A percentile compares a stretch with the other conserved stretches of the same genome.
Conservation (phyloP, 352 stramenopile species). For the Pythium rishiriense region DNA sequence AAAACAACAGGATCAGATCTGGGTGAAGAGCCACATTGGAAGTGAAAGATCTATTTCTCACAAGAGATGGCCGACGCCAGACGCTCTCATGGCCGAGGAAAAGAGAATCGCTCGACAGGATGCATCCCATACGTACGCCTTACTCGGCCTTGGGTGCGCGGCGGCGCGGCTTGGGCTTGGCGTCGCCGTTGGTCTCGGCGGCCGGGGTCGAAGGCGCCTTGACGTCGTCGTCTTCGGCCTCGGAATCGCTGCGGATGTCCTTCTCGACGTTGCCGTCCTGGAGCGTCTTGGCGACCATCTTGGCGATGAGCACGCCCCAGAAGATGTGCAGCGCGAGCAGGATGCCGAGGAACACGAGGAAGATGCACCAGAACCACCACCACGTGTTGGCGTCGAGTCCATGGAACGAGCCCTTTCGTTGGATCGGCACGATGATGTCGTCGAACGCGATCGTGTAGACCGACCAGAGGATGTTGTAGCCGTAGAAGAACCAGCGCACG, state of each 20-base stretch:
- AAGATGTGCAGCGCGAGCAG: slow-evolving; percentile 73
- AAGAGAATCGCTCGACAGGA: too few relatives aligned
- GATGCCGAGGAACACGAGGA: slow-evolving; percentile 56
- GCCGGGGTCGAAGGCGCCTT: slow-evolving; percentile 16
- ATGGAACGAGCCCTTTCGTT: slow-evolving; percentile 37
- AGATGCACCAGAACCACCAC: slow-evolving; percentile 59
- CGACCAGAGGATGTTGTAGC: slow-evolving; percentile 74
- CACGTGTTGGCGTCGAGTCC: slow-evolving; percentile 44
- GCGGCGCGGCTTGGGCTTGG: slow-evolving; percentile 51
- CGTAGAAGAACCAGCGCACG: slow-evolving; percentile 71
- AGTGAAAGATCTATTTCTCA: slow-evolving; percentile 7
- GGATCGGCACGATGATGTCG: slow-evolving; percentile 53
- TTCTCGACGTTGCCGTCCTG: slow-evolving; percentile 73
- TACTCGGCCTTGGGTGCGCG: slow-evolving; percentile 73
- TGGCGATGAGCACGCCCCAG: slow-evolving; percentile 75
- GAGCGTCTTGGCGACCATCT: slow-evolving; percentile 71
- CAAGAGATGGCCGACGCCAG: too few relatives aligned
- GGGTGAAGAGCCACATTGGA: neutral
- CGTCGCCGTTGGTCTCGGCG: slow-evolving; percentile 14
- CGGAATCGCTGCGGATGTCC: slow-evolving; percentile 81
- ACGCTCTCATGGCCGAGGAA: too few relatives aligned
- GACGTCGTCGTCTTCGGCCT: slow-evolving; percentile 51
- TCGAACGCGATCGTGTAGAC: slow-evolving; percentile 52
- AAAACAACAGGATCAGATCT: slow-evolving; percentile 13
- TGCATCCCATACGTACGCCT: neutral